phyloP scores from a whole-genome alignment of 2,329 filamentous ascomycete genomes.

The Monilinia fructigena region DNA sequence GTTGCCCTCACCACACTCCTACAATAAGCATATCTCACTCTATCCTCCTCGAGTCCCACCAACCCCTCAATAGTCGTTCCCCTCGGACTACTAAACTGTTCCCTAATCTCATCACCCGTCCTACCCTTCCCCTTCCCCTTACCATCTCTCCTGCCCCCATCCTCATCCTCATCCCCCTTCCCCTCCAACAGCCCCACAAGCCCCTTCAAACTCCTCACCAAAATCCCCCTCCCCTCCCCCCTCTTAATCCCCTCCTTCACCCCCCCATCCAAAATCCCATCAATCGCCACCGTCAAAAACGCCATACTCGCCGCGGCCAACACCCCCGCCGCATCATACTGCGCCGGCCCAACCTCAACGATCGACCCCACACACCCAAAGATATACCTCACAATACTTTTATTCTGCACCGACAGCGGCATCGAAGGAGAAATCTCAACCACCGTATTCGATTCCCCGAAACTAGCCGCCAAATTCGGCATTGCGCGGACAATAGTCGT shows the following conservation, averaged over 20 bases:
- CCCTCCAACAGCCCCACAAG: slow-evolving; percentile 49
- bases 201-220: slow-evolving; percentile 70
- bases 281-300: slow-evolving; percentile 72
- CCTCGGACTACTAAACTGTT: slow-evolving; percentile 73
- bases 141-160: background rate
- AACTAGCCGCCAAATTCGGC: slow-evolving; percentile 78
- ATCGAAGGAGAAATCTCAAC: slow-evolving; percentile 45
- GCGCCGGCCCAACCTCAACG: slow-evolving; percentile 61
- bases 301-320: slow-evolving; percentile 73
- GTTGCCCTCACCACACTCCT: slow-evolving; percentile 69
- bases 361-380: slow-evolving; percentile 73
- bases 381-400: slow-evolving; percentile 66
- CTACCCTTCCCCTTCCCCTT: slow-evolving; percentile 48
- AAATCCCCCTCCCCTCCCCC: slow-evolving; percentile 71
- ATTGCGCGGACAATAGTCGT: slow-evolving; percentile 68
- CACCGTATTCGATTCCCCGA: slow-evolving; percentile 79
- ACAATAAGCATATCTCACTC: slow-evolving; percentile 64
- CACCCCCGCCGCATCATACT: slow-evolving; percentile 72
- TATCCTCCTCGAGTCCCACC: slow-evolving; percentile 70
- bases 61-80: slow-evolving; percentile 77
- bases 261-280: slow-evolving; percentile 73
- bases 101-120: slow-evolving; percentile 71
- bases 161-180: background rate
- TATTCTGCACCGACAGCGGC: slow-evolving; percentile 1
- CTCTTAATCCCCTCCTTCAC: slow-evolving; percentile 77